Evolutionary conservation across 2,329 filamentous ascomycete genomes (phyloP).

Genomic region (Curvularia sp.): DNA sequence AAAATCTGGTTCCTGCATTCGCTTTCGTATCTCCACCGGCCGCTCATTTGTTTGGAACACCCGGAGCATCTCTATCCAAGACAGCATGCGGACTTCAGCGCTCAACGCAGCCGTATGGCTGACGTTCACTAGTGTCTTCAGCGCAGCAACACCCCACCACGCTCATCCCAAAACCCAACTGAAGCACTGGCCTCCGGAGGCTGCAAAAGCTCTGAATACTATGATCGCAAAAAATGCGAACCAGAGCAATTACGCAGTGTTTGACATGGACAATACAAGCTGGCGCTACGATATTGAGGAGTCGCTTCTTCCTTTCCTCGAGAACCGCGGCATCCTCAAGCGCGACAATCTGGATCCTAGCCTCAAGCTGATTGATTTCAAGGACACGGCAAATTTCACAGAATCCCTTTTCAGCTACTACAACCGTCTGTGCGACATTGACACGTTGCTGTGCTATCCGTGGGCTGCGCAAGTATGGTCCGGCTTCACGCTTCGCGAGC

Average conservation of each 20-base stretch:
- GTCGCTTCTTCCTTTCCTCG: slow-evolving; percentile 39
- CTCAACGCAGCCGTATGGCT: slow-evolving; percentile 33
- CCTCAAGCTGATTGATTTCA: slow-evolving; percentile 43
- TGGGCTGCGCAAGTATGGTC: slow-evolving; percentile 42
- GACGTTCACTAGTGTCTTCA: slow-evolving; percentile 13
- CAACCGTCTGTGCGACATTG: slow-evolving; percentile 39
- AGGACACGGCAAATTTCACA: slow-evolving; percentile 42
- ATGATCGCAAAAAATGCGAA: slow-evolving; percentile 43
- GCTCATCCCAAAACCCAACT: slow-evolving; percentile 28
- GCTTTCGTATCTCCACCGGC: neutral
- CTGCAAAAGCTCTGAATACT: slow-evolving; percentile 33
- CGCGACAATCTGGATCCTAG: slow-evolving; percentile 39
- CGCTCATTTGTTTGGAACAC: neutral
- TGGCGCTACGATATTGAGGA: slow-evolving; percentile 43
- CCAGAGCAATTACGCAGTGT: slow-evolving; percentile 42
- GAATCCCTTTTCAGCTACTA: slow-evolving; percentile 44
- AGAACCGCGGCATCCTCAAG: slow-evolving; percentile 42
- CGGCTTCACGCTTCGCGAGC: slow-evolving; percentile 33
- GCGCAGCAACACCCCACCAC: slow-evolving; percentile 24
- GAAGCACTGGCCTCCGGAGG: slow-evolving; percentile 37
- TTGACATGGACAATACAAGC: slow-evolving; percentile 45
- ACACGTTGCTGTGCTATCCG: slow-evolving; percentile 41
- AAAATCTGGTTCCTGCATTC: slow-evolving; percentile 9
- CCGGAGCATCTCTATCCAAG: slow-evolving; percentile 3
- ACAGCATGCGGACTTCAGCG: slow-evolving; percentile 12